Base-by-base conservation (phyloP, 139 green algal genomes). In the Micractinium sp. region DNA sequence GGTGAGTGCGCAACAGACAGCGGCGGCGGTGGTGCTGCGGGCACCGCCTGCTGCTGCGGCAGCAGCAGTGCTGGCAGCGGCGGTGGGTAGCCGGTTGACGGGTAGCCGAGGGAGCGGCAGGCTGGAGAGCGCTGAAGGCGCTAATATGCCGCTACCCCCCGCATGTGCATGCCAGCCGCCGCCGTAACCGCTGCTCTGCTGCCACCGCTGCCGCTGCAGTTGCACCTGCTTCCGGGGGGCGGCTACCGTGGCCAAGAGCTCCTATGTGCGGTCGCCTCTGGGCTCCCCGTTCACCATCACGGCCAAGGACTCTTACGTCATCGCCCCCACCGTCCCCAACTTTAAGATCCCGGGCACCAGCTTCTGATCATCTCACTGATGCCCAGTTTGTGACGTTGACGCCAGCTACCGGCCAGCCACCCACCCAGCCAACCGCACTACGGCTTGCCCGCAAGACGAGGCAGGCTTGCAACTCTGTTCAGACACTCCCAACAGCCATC, bases 211-310 rank as follows among this genome's bases (percentile, higher is more conserved):
- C 29, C 19, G 20, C 27, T 36, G 78, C 78, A 83, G 78, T 27
- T 83, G 78, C 78, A 83, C 78, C 39, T 83, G 78, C 78, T 83
- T 83, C 78, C 78, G 38, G 23, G 38, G 38, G 39, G 78, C 78
- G 2, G 78, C 38, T 41, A 83, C 78, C 22, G 38, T 39, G 13
- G 78, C 78, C 78, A 83, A 83, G 78, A 23, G 33, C 78, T 83
- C 78, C 18, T 83, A 83, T 41, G 39, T 83, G 15, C 19, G 78
- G 0, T 9, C 78, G 33, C 78, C 78, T 25, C n/a, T 38, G 78
- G 23, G 39, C 38, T 83, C 78, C 35, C 78, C 78, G 15, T 83
- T 83, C 39, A 29, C 39, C 14, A 67, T 83, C 38, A 60, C 39
- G 13, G 61, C 25, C 33, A 83, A 83, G 78, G 39, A 47, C 78